Evolutionary conservation across 2,329 filamentous ascomycete genomes (phyloP), one percentile per base, ranked within the genome.

Genomic region (Aspergillus sp.): DNA sequence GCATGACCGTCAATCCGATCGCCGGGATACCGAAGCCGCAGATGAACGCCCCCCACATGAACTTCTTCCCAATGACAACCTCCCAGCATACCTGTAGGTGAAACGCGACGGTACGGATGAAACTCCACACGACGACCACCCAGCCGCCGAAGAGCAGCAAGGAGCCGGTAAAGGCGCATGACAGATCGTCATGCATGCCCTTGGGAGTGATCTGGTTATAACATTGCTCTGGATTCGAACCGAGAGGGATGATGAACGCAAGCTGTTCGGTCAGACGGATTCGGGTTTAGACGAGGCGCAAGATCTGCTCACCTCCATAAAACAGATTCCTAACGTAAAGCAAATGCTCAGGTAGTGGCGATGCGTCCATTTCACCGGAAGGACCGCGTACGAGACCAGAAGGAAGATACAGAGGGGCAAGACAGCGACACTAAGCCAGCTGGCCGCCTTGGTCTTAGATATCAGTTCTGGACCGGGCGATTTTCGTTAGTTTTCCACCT

Each of bases 31-130:
- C 90, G 90, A 94, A 97, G 62, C 95, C 95, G 9, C 88, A 79
- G 16, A 84, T 83, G 70, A 96, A 87, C 3, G 94, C 88, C 65
- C 86, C 85, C 81, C 91, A 92, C 87, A 97, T 97, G 77, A 97
- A 98, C 69, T 85, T 90, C 49, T 87, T 85, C 45, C 95, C 95
- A 4, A 96, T 90, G 7, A 94, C 87, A 36, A 96, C 84, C 75
- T 98, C 92, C 95, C 95, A 99, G 81, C 93, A 97, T 65, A 99
- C 97, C 76, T 98, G 95, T 26, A 99, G 86, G 76, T 99, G 95
- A 68, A 99, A 88, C 4, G 92, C 96, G 36, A 98, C 79, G 0
- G 94, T 90, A 63, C 95, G 87, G 61, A 97, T 84, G 73, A 97
- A 96, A 64, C 84, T 85, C 94, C 95, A 99, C 75, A 96, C 87